A percentile compares a stretch with the other conserved stretches of the same genome.
phyloP scores from a whole-genome alignment of 2,329 filamentous ascomycete genomes.

The Herpotrichia juniperi region DNA sequence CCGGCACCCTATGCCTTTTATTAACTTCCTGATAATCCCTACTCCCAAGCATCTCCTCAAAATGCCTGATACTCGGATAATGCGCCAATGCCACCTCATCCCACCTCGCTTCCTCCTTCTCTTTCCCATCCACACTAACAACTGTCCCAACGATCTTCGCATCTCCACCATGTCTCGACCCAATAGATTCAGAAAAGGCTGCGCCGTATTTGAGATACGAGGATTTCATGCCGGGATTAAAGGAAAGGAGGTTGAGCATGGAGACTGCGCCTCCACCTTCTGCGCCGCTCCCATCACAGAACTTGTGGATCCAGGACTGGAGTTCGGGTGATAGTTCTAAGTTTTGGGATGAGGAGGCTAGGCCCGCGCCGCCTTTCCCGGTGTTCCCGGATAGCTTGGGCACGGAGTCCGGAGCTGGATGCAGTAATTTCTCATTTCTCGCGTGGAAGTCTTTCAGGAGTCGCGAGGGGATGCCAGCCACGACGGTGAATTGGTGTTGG shows the following conservation, averaged over 20 bases:
- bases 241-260: slow-evolving; percentile 69
- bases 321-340: slow-evolving; percentile 62
- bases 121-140: slow-evolving; percentile 33
- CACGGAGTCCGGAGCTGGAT: slow-evolving; percentile 40
- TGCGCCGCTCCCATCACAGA: slow-evolving; percentile 20
- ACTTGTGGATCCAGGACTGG: slow-evolving; percentile 55
- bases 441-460: slow-evolving; percentile 46
- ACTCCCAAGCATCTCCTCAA: slow-evolving; percentile 65
- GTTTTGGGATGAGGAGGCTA: slow-evolving; percentile 50
- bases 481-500: slow-evolving; percentile 42
- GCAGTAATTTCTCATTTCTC: slow-evolving; percentile 47
- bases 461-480: slow-evolving; percentile 52
- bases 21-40: slow-evolving; percentile 66
- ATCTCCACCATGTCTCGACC: slow-evolving; percentile 59
- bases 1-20: slow-evolving; percentile 57
- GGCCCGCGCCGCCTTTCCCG: slow-evolving; percentile 26
- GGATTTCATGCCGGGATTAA: slow-evolving; percentile 58
- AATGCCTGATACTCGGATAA: slow-evolving; percentile 67
- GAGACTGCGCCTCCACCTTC: slow-evolving; percentile 56
- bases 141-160: slow-evolving; percentile 69
- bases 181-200: slow-evolving; percentile 58
- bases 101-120: slow-evolving; percentile 52
- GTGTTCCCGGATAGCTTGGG: slow-evolving; percentile 44
- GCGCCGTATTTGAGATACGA: slow-evolving; percentile 64
- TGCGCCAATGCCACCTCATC: slow-evolving; percentile 70